Evolutionary conservation across 345 rosid genomes (phyloP).

Genomic region (Angophora floribunda): DNA sequence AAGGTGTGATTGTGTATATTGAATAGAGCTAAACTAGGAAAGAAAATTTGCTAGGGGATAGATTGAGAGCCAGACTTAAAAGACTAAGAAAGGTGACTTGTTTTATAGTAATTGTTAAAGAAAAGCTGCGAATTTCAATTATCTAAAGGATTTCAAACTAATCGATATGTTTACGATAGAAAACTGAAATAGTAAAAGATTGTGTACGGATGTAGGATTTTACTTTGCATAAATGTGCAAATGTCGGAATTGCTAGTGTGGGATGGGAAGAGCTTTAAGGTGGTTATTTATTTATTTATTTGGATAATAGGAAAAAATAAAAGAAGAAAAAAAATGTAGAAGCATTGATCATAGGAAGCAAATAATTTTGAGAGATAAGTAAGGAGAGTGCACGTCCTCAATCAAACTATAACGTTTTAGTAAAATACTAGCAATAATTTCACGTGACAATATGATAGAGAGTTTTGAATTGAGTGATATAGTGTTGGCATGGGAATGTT

Average conservation of each 20-base stretch:
- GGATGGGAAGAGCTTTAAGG: neutral
- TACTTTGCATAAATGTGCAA: too few species aligned
- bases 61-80: neutral
- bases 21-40: neutral
- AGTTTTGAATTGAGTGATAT: neutral
- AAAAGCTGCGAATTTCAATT: neutral
- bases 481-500: neutral
- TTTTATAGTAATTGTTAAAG: neutral
- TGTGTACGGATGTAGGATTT: neutral
- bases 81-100: neutral
- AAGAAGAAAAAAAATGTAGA: neutral
- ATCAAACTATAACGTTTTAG: neutral
- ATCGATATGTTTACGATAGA: too few species aligned
- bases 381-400: neutral
- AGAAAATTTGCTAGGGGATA: neutral
- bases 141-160: too few species aligned
- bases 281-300: neutral
- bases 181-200: too few species aligned
- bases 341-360: neutral
- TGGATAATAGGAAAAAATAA: neutral
- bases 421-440: too few species aligned
- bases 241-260: neutral
- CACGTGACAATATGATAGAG: neutral
- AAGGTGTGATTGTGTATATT: neutral
- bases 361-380: neutral